phyloP scores from a whole-genome alignment of 192 early-diverging fungal genomes.

The Coemansia sp. region DNA sequence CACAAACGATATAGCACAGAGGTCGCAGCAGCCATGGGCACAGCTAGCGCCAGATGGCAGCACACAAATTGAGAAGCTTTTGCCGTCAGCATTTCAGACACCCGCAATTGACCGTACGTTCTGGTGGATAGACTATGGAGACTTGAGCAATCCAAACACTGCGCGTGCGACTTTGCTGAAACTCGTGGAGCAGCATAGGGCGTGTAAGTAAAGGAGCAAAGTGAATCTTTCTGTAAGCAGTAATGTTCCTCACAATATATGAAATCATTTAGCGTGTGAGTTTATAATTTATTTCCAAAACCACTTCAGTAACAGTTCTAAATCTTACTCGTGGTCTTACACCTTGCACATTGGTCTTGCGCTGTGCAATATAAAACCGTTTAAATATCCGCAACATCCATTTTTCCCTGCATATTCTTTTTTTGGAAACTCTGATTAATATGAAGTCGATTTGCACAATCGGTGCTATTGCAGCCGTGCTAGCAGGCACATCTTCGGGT shows the following conservation, averaged over 20 bases:
- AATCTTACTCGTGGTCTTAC: too few species aligned
- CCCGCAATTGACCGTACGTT: slow-evolving; percentile 14
- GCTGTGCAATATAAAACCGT: slow-evolving; percentile 7
- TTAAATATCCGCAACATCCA: neutral
- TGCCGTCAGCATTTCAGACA: slow-evolving; percentile 2
- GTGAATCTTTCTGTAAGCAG: neutral
- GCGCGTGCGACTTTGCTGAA: slow-evolving; percentile 25
- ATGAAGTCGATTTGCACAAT: slow-evolving; percentile 45
- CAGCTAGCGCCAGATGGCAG: neutral
- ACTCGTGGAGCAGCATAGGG: slow-evolving; percentile 13
- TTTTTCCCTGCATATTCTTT: slow-evolving; percentile 6
- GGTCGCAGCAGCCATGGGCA: slow-evolving; percentile 19
- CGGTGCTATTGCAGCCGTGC: slow-evolving; percentile 35
- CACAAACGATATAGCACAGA: neutral
- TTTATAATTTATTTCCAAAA: neutral
- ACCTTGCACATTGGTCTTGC: neutral
- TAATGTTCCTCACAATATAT: neutral
- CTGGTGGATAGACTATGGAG: slow-evolving; percentile 53
- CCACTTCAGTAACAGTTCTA: neutral
- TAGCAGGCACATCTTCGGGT: slow-evolving; percentile 21
- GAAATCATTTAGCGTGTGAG: neutral
- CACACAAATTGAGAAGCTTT: neutral
- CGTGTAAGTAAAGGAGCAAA: neutral
- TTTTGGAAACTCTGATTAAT: neutral
- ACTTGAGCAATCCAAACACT: slow-evolving; percentile 33